Evolutionary conservation across 2,329 filamentous ascomycete genomes (phyloP), one percentile per base, ranked within the genome.

Genomic region (Aspergillus caelatus): DNA sequence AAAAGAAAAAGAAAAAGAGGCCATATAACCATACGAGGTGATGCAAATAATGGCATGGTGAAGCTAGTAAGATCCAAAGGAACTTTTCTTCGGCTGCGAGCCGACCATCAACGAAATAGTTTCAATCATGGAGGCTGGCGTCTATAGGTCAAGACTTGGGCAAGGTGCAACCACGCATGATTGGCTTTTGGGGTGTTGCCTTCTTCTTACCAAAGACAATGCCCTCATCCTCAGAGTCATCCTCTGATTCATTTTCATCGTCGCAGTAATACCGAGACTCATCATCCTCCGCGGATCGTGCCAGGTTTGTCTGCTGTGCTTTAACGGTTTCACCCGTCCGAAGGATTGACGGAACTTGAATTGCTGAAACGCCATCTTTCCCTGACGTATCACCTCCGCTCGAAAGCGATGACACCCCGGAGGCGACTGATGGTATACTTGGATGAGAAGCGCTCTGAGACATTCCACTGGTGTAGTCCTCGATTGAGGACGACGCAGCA

Each of bases 381-480:
- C 75, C 71, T 57, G 70, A 70, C 32, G 70, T 66, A 14, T 70
- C 68, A 0, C 75, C 74, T 59, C 81, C 79, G 9, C 75, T 77
- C 12, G 80, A 82, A 30, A 81, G 74, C 26, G 81, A 82, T 0
- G 81, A 82, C 14, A 79, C 80, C 32, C 79, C 79, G 0, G 80
- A 82, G 19, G 80, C 68, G 19, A 81, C 79, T 12, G 80, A 80
- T 4, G 80, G 80, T 39, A 82, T 81, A 66, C 80, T 82, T 5
- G 80, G 80, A 64, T 82, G 79, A 10, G 81, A 82, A 46, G 79
- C 78, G 67, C 78, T 81, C 58, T 81, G 79, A 32, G 80, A 82
- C 70, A 82, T 81, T 57, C 80, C 80, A 55, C 80, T 82, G 39
- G 76, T 77, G 50, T 75, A 79, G 59, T 81, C 80, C 59, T 80